These are phyloP conservation scores for Leucocoprinus leucothites DNA, from an alignment of 768 basidiomycete species.

Conservation along the genomic window DNA sequence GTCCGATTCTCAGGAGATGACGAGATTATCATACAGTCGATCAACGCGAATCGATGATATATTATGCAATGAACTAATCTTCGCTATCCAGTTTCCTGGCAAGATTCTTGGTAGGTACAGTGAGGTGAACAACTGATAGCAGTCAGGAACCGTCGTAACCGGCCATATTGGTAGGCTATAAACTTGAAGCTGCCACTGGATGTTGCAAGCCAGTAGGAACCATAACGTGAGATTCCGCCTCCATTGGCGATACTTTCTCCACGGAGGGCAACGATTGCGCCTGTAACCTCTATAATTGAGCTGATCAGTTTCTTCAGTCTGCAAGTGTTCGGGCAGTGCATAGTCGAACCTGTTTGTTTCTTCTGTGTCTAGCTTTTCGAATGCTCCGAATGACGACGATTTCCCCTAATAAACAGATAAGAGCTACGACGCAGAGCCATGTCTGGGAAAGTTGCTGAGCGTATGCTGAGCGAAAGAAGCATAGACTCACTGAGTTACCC, in stretches of 20 bases:
- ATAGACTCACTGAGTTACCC: conserved; percentile 5
- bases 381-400: not conserved
- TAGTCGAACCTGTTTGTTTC: not conserved
- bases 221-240: not conserved
- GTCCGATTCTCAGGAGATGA: no score
- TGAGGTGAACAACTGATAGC: no score
- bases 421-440: conserved; percentile 1
- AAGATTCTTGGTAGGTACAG: no score
- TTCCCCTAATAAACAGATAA: not conserved
- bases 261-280: not conserved
- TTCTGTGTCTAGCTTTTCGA: not conserved
- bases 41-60: no score
- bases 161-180: no score
- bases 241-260: not conserved
- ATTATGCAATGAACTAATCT: no score
- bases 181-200: not conserved
- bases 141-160: no score
- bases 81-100: no score
- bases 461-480: not conserved
- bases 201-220: not conserved
- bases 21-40: no score
- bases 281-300: not conserved
- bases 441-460: not conserved
- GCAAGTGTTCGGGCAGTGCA: not conserved
- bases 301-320: not conserved